These are phyloP conservation scores for Boletus semigastroideus DNA, from an alignment of 1,284 basidiomycete species.

Conservation along the genomic window DNA sequence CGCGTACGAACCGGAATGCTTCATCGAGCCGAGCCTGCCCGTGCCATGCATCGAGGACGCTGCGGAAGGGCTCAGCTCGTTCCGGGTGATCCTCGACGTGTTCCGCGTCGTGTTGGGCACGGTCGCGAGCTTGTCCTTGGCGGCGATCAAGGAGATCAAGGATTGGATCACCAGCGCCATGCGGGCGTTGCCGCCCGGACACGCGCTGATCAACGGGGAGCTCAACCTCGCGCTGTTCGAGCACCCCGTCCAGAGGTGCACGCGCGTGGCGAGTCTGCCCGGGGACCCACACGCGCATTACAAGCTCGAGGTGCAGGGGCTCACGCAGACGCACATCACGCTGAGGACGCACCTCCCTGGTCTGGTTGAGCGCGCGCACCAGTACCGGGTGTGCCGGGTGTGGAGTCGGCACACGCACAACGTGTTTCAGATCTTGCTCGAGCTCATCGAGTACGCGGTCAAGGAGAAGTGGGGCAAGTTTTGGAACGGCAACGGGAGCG, in stretches of 20 bases:
- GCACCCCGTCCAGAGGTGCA: constrained; percentile 16
- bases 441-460: constrained; percentile 17
- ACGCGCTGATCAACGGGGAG: constrained; percentile 25
- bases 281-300: constrained; percentile 6
- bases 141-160: not conserved
- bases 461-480: constrained; percentile 4
- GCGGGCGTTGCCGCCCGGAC: constrained; percentile 14
- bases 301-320: constrained; percentile 9
- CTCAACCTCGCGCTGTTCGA: constrained; percentile 25
- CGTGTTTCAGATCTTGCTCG: constrained; percentile 21
- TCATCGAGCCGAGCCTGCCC: constrained; percentile 6
- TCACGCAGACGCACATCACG: constrained; percentile 12
- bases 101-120: constrained; percentile 12
- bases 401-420: constrained; percentile 16
- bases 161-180: constrained; percentile 7
- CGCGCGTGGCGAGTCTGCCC: not conserved
- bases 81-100: constrained; percentile 19
- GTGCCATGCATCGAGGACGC: constrained; percentile 1
- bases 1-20: constrained; percentile 17
- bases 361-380: constrained; percentile 6
- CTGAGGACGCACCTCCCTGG: not conserved
- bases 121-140: constrained; percentile 2
- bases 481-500: too few relatives aligned
- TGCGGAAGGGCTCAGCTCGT: not conserved
- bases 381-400: constrained; percentile 21